Conservation (phyloP, 2,329 filamentous ascomycete genomes). For the Cercospora sesami region DNA sequence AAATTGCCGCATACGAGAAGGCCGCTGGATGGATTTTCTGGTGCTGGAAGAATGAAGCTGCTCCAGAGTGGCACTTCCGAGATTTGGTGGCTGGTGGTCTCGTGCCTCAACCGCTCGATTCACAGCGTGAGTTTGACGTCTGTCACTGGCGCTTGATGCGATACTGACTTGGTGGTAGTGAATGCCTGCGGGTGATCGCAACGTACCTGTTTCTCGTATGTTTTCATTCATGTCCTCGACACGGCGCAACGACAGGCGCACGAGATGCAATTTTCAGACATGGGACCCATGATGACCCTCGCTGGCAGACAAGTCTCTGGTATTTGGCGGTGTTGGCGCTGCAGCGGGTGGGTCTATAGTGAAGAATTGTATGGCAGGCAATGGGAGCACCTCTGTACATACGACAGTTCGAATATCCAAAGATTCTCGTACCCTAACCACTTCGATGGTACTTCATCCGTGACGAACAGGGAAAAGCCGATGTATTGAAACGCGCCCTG, state of each 20-base stretch:
- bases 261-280: background rate
- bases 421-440: background rate
- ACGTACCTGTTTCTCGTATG: conserved; percentile 2
- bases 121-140: background rate
- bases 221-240: background rate
- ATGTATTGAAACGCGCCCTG: background rate
- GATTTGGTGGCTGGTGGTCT: conserved; percentile 44
- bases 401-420: background rate
- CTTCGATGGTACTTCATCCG: background rate
- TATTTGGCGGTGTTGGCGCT: background rate
- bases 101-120: conserved; percentile 32
- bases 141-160: background rate
- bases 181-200: conserved; percentile 14
- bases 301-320: background rate
- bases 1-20: conserved; percentile 52
- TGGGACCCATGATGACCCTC: background rate
- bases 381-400: conserved; percentile 16
- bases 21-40: conserved; percentile 53
- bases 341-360: background rate
- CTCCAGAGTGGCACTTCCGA: conserved; percentile 53
- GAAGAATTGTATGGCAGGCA: conserved; percentile 9
- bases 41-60: conserved; percentile 53
- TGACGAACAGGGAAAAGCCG: background rate
- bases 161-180: conserved; percentile 12
- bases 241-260: background rate